phyloP scores from a whole-genome alignment of 331 rosid genomes.

The Erythrophleum ivorense region DNA sequence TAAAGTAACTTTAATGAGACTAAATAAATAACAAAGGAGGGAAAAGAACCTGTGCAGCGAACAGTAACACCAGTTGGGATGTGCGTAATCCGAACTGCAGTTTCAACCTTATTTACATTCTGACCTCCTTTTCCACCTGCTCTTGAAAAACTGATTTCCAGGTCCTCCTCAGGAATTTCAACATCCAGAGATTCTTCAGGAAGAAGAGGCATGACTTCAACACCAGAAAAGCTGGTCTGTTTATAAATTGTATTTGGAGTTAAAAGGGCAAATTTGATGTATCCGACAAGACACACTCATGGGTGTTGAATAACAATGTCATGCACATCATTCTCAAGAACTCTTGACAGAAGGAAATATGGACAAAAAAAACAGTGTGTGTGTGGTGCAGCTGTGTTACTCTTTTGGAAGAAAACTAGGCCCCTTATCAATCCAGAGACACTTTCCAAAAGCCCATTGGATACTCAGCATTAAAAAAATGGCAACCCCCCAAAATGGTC shows the following conservation, averaged over 20 bases:
- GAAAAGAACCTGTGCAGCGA: conserved; percentile 85
- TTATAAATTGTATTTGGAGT: conserved; percentile 36
- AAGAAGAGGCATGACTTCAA: conserved; percentile 96
- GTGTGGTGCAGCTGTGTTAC: neutral
- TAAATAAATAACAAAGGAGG: conserved; percentile 27
- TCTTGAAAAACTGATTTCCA: conserved; percentile 85
- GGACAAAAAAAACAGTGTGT: neutral
- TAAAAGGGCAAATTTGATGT: neutral
- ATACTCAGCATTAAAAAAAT: neutral
- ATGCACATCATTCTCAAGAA: conserved; percentile 6
- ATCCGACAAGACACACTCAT: conserved; percentile 1
- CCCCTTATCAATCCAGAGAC: neutral
- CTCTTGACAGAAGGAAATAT: neutral
- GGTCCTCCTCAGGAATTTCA: conserved; percentile 94
- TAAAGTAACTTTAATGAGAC: neutral
- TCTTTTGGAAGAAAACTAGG: neutral
- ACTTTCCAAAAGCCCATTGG: neutral
- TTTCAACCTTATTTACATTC: conserved; percentile 96
- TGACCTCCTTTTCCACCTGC: conserved; percentile 99
- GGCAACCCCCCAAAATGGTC: neutral
- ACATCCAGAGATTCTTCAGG: conserved; percentile 86
- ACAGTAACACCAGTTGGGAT: conserved; percentile 91
- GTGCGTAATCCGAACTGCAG: conserved; percentile 96
- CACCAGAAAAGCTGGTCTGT: conserved; percentile 96
- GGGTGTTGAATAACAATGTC: neutral